These are phyloP conservation scores for Cercospora canescens DNA, from an alignment of 2,329 filamentous ascomycete species.

Conservation along the genomic window DNA sequence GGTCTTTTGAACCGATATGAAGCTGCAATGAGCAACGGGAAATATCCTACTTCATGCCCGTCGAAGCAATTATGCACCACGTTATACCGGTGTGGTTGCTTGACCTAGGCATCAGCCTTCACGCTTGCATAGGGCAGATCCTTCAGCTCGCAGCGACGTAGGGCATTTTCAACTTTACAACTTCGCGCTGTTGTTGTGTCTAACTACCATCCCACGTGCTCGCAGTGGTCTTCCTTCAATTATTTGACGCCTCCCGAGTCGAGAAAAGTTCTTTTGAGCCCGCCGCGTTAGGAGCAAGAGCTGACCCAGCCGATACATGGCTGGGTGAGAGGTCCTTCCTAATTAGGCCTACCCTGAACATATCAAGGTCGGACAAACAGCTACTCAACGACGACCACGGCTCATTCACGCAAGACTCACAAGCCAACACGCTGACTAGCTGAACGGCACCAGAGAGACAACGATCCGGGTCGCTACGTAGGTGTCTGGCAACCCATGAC, in stretches of 20 bases:
- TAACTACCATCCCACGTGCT: background rate
- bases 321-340: background rate
- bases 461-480: conserved; percentile 3
- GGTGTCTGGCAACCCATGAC: conserved; percentile 3
- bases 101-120: background rate
- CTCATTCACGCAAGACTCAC: background rate
- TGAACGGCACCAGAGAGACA: background rate
- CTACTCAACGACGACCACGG: background rate
- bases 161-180: background rate
- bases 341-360: background rate
- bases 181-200: background rate
- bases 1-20: background rate
- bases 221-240: background rate
- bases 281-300: background rate
- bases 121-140: background rate
- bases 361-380: background rate
- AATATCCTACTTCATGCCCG: background rate
- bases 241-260: background rate
- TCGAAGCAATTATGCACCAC: background rate
- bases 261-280: background rate
- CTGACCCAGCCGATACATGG: background rate
- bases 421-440: background rate
- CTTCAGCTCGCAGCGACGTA: background rate
- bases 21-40: background rate
- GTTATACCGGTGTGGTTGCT: background rate